Evolutionary conservation across 78 protist genomes (phyloP).

Genomic region (Cavenderia fasciculata): DNA sequence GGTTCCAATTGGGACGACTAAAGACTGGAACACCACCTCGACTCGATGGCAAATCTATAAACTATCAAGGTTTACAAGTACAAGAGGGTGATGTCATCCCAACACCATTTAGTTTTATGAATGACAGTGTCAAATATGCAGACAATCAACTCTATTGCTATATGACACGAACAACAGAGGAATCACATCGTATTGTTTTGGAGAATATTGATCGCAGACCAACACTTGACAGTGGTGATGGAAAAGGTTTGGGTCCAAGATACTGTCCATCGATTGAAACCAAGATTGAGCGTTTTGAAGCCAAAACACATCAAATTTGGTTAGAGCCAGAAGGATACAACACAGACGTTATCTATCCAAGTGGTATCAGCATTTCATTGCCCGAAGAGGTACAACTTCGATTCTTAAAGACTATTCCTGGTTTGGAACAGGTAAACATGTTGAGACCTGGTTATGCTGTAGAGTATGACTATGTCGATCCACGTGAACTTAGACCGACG

Average conservation of each 20-base stretch:
- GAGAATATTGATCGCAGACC: conserved; percentile 73
- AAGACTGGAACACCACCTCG: conserved; percentile 96
- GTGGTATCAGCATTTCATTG: conserved; percentile 92
- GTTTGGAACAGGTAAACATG: conserved; percentile 83
- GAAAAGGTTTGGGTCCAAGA: conserved; percentile 91
- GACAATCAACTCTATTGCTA: conserved; percentile 74
- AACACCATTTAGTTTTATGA: conserved; percentile 86
- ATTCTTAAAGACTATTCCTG: conserved; percentile 80
- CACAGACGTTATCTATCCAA: conserved; percentile 93
- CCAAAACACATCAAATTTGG: conserved; percentile 88
- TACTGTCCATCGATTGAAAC: conserved; percentile 96
- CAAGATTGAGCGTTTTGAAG: conserved; percentile 64
- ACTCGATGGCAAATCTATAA: conserved; percentile 76
- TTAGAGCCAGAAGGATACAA: conserved; percentile 96
- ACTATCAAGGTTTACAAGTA: conserved; percentile 55
- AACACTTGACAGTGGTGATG: conserved; percentile 67
- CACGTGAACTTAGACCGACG: conserved; percentile 80
- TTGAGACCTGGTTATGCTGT: conserved; percentile 93
- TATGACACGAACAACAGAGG: conserved; percentile 87
- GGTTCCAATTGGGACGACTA: conserved; percentile 89
- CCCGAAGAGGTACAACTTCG: conserved; percentile 89
- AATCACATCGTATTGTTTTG: conserved; percentile 79
- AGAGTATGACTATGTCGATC: conserved; percentile 94
- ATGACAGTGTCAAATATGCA: conserved; percentile 33
- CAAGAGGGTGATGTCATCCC: conserved; percentile 87